phyloP scores from a whole-genome alignment of 345 rosid genomes.

The Abelmoschus esculentus region DNA sequence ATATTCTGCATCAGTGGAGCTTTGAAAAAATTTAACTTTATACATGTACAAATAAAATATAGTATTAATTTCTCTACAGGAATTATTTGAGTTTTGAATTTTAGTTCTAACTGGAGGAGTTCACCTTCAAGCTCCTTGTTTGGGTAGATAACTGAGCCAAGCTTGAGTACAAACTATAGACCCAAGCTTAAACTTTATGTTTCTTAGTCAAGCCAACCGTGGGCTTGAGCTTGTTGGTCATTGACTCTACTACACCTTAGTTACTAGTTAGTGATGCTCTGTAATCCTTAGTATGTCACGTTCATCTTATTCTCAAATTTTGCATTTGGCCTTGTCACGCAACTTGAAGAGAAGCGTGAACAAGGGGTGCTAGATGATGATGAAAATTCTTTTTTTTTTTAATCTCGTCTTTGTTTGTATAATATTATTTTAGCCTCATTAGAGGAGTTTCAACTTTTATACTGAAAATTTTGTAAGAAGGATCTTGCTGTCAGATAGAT shows the following conservation, averaged over 20 bases:
- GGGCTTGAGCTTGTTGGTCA: background rate
- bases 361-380: background rate
- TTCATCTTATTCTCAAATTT: background rate
- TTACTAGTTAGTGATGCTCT: too few species aligned
- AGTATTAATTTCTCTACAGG: background rate
- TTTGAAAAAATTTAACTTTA: background rate
- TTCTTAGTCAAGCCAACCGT: background rate
- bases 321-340: background rate
- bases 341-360: background rate
- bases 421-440: background rate
- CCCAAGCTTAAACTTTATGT: background rate
- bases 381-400: background rate
- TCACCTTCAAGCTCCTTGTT: background rate
- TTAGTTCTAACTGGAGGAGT: background rate
- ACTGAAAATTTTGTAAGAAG: background rate
- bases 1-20: background rate
- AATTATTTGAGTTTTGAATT: background rate
- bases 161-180: background rate
- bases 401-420: background rate
- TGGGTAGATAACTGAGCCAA: background rate
- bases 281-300: background rate
- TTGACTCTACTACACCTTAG: background rate
- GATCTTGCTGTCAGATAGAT: background rate
- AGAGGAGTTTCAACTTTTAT: background rate
- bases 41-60: background rate